These are phyloP conservation scores for Phaeotremella skinneri DNA, from an alignment of 768 basidiomycete species.

Conservation along the genomic window DNA sequence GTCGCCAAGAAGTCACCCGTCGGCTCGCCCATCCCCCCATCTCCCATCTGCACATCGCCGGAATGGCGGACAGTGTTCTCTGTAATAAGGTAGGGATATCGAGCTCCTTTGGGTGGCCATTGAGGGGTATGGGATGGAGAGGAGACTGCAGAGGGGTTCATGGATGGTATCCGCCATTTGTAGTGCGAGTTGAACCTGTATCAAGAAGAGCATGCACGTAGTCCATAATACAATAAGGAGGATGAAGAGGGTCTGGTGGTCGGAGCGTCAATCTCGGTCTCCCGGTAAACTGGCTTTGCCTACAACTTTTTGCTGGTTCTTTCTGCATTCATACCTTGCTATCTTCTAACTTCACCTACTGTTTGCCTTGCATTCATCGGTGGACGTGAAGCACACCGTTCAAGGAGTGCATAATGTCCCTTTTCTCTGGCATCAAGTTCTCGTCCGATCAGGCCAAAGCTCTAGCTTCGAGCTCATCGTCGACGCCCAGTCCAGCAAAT, in stretches of 20 bases:
- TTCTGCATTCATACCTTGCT: not conserved
- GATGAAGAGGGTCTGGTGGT: conserved; percentile 4
- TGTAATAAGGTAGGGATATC: not conserved
- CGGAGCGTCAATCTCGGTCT: too few relatives aligned
- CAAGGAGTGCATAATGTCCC: conserved; percentile 44
- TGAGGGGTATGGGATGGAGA: not conserved
- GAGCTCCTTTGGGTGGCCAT: not conserved
- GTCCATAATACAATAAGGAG: too few relatives aligned
- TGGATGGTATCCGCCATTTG: not conserved
- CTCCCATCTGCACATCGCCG: conserved; percentile 13
- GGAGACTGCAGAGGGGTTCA: not conserved
- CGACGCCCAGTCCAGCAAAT: not conserved
- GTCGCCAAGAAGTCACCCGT: not conserved
- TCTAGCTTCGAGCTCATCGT: conserved; percentile 6
- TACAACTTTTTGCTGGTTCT: not conserved
- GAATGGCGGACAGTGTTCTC: not conserved
- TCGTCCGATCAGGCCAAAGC: conserved; percentile 6
- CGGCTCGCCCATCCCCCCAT: not conserved
- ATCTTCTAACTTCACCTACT: not conserved
- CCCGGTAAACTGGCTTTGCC: too few relatives aligned
- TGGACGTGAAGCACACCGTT: too few relatives aligned
- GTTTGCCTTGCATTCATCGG: not conserved
- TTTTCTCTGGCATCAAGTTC: conserved; percentile 49
- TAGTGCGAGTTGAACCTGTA: too few relatives aligned
- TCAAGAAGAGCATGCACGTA: too few relatives aligned